Base-by-base conservation (phyloP, 257 asterid species). In the Rehmannia glutinosa region DNA sequence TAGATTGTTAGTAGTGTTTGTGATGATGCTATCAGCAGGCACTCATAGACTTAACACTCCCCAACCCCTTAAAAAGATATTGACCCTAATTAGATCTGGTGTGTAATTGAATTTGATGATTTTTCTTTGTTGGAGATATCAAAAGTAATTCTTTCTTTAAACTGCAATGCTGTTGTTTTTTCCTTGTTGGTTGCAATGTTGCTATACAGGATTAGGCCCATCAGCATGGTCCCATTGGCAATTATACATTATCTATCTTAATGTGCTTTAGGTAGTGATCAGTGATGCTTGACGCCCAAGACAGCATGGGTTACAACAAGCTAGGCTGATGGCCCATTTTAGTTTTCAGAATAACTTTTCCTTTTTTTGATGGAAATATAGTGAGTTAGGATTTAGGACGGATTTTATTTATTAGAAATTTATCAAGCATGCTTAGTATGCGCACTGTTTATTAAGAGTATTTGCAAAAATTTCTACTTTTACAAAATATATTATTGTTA, bases 1-100 rank as follows among this genome's bases (percentile, higher is more conserved):
- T 75, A 36, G 46, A 58, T 66, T 64, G 73, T 49, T 57, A 15
- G 59, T 25, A 32, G 25, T 47, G 65, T 51, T 36, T 51, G 33
- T 41, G 52, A 62, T 50, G 70, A 43, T 61, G 66, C 25, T 73
- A 68, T 74, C 46, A 17, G 73, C 20, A 19, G 33, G 32, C 49
- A 56, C 35, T 66, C 43, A 25, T 52, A 23, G 66, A 61, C 58
- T 50, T 41, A 17, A 66, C 24, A 30, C 17, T 47, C 17, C 65
- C 21, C 15, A 0, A 8, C 6, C 51, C 39, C 25, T 3, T 21
- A 5, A 24, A 53, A 25, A 25, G 19, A 10, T 52, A 23, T 53
- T 19, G 61, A 20, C 68, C 47, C 43, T 28, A n/a, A n/a, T n/a
- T 46, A 23, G 73, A 46, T 65, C 8, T 57, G 21, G 19, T 11